These are phyloP conservation scores for Stereum hirsutum DNA, from an alignment of 1,284 basidiomycete genomes.

Conservation along the genomic window DNA sequence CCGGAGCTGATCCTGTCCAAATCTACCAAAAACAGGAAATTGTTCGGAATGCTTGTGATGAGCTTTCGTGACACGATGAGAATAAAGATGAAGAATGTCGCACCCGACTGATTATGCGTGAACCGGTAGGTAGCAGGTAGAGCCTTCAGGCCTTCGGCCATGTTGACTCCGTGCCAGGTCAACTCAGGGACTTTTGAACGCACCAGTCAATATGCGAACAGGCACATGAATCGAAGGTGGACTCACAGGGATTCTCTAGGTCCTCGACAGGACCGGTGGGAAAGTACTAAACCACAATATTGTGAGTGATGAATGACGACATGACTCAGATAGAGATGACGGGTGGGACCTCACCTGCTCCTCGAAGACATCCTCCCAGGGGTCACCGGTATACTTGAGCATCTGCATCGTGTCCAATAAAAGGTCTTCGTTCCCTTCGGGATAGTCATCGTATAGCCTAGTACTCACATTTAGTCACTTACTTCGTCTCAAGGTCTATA, in stretches of 20 bases:
- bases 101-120: conserved; percentile 47
- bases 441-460: conserved; percentile 47
- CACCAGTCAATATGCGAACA: too few relatives aligned
- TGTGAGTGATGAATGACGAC: background rate
- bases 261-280: conserved; percentile 25
- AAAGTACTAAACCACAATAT: conserved; percentile 26
- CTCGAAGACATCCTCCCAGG: conserved; percentile 32
- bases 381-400: conserved; percentile 43
- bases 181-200: conserved; percentile 20
- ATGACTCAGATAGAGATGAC: background rate
- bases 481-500: background rate
- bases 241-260: conserved; percentile 23
- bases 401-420: conserved; percentile 47
- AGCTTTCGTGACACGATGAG: background rate
- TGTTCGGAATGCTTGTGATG: background rate
- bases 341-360: conserved; percentile 11
- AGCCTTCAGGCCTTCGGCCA: conserved; percentile 52
- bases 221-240: too few relatives aligned
- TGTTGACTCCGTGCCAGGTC: conserved; percentile 48
- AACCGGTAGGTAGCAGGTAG: conserved; percentile 46
- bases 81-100: background rate
- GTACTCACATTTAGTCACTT: background rate
- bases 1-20: conserved; percentile 41
- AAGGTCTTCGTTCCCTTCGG: conserved; percentile 37
- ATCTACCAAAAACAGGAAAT: too few relatives aligned